Evolutionary conservation across 768 basidiomycete genomes (phyloP).

Genomic region (Boletus pseudopeckii): DNA sequence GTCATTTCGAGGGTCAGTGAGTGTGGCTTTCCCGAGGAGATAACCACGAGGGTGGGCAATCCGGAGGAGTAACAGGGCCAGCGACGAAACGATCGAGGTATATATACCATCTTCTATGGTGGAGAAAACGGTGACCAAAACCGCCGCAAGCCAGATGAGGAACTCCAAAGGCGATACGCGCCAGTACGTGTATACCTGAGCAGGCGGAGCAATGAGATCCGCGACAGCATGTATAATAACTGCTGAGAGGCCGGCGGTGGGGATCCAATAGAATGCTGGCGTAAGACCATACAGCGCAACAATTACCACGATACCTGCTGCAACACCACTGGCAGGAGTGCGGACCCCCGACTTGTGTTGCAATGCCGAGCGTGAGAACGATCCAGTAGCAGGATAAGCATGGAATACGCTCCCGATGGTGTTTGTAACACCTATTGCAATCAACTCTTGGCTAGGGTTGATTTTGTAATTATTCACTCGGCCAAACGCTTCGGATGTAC

Average conservation of each 20-base stretch:
- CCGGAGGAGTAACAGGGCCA: constrained; percentile 78
- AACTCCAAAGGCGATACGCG: constrained; percentile 91
- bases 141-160: constrained; percentile 82
- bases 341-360: constrained; percentile 97
- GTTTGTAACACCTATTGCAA: constrained; percentile 97
- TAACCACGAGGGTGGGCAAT: constrained; percentile 84
- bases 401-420: constrained; percentile 84
- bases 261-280: constrained; percentile 89
- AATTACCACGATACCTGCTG: constrained; percentile 84
- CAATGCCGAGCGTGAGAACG: constrained; percentile 96
- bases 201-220: constrained; percentile 81
- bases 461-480: constrained; percentile 94
- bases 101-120: constrained; percentile 93
- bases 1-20: constrained; percentile 40
- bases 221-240: constrained; percentile 93
- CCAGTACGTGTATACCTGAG: constrained; percentile 87
- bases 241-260: constrained; percentile 78
- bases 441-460: constrained; percentile 89
- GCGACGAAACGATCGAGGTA: constrained; percentile 75
- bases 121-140: constrained; percentile 89
- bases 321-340: constrained; percentile 85
- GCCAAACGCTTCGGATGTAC: constrained; percentile 70
- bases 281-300: constrained; percentile 95
- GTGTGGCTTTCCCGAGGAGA: constrained; percentile 83
- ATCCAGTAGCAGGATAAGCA: constrained; percentile 96